Base-by-base conservation (phyloP, 106 monocot species). In the Triglochin maritima region DNA sequence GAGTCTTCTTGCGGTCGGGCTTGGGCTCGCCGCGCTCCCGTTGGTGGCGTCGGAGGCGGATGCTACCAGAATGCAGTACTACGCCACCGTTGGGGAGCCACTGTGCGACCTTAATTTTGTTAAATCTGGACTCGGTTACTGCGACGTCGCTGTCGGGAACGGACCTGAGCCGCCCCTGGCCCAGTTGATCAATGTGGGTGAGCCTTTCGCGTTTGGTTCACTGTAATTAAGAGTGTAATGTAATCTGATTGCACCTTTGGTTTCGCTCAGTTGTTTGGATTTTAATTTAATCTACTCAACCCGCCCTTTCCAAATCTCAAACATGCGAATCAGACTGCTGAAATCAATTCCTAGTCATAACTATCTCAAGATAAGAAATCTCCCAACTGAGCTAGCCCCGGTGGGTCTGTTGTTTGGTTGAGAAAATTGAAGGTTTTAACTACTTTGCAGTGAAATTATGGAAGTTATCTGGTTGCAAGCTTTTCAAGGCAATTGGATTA, bases 91-190 rank as follows among this genome's bases (percentile, higher is more conserved):
- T 2, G 89, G 89, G 11, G 94, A 94, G 66, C 82, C 76, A 3
- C 67, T 84, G 46, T 94, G 94, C 45, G 94, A 89, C 42, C 55
- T 89, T 62, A 89, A 44, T 70, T 82, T 82, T 11, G 94, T 64
- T 6, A 94, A 79, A 77, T 94, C 94, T 16, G 94, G 94, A 11
- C 86, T 94, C 8, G 89, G 86, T 2, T 94, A 82, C 73, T 94
- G 94, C 61, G 94, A 94, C 16, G 74, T 89, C 14, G 71, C 53
- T 0, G 67, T 89, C 7, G 94, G 94, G 13, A 77, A 17, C 12
- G 94, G 94, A 0, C 76, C 75, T 13, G 69, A 78, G 74, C 76
- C 86, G 4, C 94, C 94, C 3, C 66, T 67, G 6, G 89, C 84
- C 15, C 80, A 94, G 80, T 84, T 94, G 62, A 94, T 94, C 60